Evolutionary conservation across 179 eudicot species (phyloP).

Genomic region (Carnegiea gigantea): DNA sequence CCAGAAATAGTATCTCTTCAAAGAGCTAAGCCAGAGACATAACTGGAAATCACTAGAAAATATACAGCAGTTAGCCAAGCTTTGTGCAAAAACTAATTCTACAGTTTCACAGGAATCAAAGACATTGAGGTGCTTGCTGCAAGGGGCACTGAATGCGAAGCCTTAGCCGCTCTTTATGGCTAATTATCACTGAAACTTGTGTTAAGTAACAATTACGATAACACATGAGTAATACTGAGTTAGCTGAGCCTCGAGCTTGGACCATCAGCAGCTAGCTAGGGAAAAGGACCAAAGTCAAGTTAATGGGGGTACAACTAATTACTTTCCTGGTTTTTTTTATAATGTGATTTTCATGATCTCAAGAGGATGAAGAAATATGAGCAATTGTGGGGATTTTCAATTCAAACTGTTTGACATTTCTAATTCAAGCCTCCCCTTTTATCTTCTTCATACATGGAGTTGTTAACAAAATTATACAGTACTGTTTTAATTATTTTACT

Average conservation of each 20-base stretch:
- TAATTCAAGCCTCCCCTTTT: slow-evolving; percentile 16
- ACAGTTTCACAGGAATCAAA: slow-evolving; percentile 29
- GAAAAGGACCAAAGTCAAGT: slow-evolving; percentile 27
- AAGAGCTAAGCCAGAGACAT: background rate
- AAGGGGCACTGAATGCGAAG: slow-evolving; percentile 47
- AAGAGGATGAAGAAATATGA: slow-evolving; percentile 29
- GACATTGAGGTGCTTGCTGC: slow-evolving; percentile 24
- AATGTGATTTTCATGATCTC: slow-evolving; percentile 39
- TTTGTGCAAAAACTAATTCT: slow-evolving; percentile 18
- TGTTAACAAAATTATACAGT: slow-evolving; percentile 24
- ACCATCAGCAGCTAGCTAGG: slow-evolving; percentile 11
- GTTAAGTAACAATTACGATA: slow-evolving; percentile 27
- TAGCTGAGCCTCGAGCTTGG: slow-evolving; percentile 18
- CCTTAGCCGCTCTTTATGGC: slow-evolving; percentile 43
- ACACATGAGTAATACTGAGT: slow-evolving; percentile 19
- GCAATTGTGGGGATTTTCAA: slow-evolving; percentile 26
- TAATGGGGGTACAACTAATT: slow-evolving; percentile 22
- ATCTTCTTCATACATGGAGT: slow-evolving; percentile 21
- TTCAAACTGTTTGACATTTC: slow-evolving; percentile 31
- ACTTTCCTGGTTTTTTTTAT: slow-evolving; percentile 25
- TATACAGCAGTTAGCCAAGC: slow-evolving; percentile 8
- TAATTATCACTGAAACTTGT: slow-evolving; percentile 28
- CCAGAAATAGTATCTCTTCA: slow-evolving; percentile 23
- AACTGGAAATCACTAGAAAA: background rate
- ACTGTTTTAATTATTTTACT: slow-evolving; percentile 15